Conservation (phyloP, 225 moss, liverwort and hornwort species). For the Marchantia polymorpha region DNA sequence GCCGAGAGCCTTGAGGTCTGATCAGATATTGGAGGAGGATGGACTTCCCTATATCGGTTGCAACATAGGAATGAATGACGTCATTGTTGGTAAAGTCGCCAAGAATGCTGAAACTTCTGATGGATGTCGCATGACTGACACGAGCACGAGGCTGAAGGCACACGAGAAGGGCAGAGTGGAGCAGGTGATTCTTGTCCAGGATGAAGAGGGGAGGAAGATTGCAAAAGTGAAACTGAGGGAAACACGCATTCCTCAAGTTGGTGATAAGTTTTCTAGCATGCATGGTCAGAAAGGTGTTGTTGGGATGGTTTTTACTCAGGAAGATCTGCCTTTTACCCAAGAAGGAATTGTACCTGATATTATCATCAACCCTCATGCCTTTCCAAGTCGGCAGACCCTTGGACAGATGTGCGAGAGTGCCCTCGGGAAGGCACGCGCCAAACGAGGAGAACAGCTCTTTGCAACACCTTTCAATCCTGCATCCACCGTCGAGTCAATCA, state of each 20-base stretch:
- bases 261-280: slow-evolving; percentile 91
- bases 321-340: slow-evolving; percentile 75
- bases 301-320: slow-evolving; percentile 75
- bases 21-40: slow-evolving; percentile 63
- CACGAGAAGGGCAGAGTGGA: slow-evolving; percentile 73
- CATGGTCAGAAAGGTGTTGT: slow-evolving; percentile 93
- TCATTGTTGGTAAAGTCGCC: slow-evolving; percentile 66
- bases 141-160: slow-evolving; percentile 59
- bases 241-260: slow-evolving; percentile 61
- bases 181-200: slow-evolving; percentile 65
- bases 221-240: slow-evolving; percentile 69
- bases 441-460: slow-evolving; percentile 45
- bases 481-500: slow-evolving; percentile 44
- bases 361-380: slow-evolving; percentile 83
- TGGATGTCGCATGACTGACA: slow-evolving; percentile 41
- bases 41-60: slow-evolving; percentile 71
- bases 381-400: slow-evolving; percentile 80
- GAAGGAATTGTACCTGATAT: slow-evolving; percentile 89
- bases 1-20: slow-evolving; percentile 26
- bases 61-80: slow-evolving; percentile 51
- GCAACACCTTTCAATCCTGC: slow-evolving; percentile 66
- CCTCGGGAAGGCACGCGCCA: slow-evolving; percentile 64
- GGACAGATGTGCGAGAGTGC: slow-evolving; percentile 76
- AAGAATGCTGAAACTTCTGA: slow-evolving; percentile 29
- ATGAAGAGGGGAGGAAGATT: slow-evolving; percentile 65